Percentiles rank a stretch among this genome's conserved stretches.
Evolutionary conservation across 2,329 filamentous ascomycete species (phyloP).

Genomic region (Phyllosticta citriasiana): DNA sequence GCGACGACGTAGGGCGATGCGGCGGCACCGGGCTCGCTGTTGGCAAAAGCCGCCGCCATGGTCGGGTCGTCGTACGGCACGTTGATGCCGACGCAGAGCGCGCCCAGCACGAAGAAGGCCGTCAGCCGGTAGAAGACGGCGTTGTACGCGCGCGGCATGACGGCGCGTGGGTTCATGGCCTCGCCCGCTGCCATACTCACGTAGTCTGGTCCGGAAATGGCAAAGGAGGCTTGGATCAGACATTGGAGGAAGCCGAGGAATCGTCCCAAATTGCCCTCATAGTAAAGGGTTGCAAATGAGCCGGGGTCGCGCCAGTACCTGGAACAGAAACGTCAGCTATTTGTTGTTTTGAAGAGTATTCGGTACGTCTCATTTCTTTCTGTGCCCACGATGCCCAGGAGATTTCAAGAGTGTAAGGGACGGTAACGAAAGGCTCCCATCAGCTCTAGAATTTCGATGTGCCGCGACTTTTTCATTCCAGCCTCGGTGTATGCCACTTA

Average conservation of each 20-base stretch:
- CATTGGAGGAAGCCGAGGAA: conserved; percentile 70
- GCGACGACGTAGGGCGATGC: conserved; percentile 50
- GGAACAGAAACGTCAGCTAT: conserved; percentile 60
- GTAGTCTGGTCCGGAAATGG: conserved; percentile 65
- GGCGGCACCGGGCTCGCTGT: conserved; percentile 48
- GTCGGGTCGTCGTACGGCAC: conserved; percentile 55
- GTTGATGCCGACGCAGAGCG: conserved; percentile 61
- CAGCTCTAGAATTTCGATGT: no score
- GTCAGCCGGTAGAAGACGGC: conserved; percentile 65
- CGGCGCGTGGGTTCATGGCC: conserved; percentile 60
- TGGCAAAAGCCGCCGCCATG: conserved; percentile 51
- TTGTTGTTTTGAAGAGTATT: conserved; percentile 33
- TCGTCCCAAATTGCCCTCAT: conserved; percentile 56
- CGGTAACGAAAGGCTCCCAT: no score
- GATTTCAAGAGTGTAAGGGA: no score
- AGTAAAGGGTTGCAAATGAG: conserved; percentile 55
- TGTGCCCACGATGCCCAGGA: neutral
- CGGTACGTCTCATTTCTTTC: no score
- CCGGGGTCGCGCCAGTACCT: conserved; percentile 60
- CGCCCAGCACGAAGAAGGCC: conserved; percentile 60
- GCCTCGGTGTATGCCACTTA: conserved; percentile 56
- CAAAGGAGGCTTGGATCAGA: conserved; percentile 58
- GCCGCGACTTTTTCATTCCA: no score
- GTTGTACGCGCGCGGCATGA: conserved; percentile 63
- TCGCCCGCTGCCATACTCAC: conserved; percentile 70